Evolutionary conservation across 1,284 basidiomycete species (phyloP).

Genomic region (Pisolithus thermaeus): DNA sequence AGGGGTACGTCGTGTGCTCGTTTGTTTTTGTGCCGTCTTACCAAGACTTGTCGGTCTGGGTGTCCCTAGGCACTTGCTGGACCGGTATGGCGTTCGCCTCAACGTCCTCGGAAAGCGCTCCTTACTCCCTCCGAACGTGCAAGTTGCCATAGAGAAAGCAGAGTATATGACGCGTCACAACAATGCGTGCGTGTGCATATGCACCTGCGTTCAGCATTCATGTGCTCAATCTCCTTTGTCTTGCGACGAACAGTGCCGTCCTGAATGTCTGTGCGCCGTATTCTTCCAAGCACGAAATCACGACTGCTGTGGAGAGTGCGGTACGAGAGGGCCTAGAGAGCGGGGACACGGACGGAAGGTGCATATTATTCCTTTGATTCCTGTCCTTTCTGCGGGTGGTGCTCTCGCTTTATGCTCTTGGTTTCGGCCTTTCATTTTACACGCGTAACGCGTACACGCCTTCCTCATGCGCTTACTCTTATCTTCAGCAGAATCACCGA

Average conservation of each 20-base stretch:
- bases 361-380: slow-evolving; percentile 9
- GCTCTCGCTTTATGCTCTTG: neutral
- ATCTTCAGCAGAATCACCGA: slow-evolving; percentile 54
- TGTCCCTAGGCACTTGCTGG: slow-evolving; percentile 60
- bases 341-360: slow-evolving; percentile 31
- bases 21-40: neutral
- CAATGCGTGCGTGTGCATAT: slow-evolving; percentile 34
- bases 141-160: slow-evolving; percentile 64
- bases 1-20: slow-evolving; percentile 45
- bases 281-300: slow-evolving; percentile 88
- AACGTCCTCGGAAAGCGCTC: slow-evolving; percentile 76
- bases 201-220: neutral
- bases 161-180: slow-evolving; percentile 80
- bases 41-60: too few species aligned
- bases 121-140: slow-evolving; percentile 76
- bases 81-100: slow-evolving; percentile 80
- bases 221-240: neutral
- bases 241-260: slow-evolving; percentile 56
- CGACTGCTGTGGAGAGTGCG: slow-evolving; percentile 62
- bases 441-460: neutral
- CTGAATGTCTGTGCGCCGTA: slow-evolving; percentile 97
- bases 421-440: neutral
- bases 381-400: slow-evolving; percentile 5
- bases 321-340: slow-evolving; percentile 45
- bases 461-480: slow-evolving; percentile 7